Base-by-base conservation (phyloP, 441 rosid species). In the Breynia disticha region DNA sequence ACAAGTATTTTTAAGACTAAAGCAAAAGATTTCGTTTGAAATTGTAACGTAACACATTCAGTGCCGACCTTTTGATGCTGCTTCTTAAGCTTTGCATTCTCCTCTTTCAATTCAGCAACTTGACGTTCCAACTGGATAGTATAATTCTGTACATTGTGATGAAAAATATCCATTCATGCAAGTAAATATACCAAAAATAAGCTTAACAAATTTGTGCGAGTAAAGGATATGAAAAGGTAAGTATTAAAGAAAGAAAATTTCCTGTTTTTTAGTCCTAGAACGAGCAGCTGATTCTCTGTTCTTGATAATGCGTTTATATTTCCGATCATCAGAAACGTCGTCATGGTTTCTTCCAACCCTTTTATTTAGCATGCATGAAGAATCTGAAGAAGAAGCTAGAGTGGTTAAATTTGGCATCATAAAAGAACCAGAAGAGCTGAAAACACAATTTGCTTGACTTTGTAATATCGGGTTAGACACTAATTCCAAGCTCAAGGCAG, bases 51-150 rank as follows among this genome's bases (percentile, higher is more conserved):
- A 28, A 28, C 5, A 28, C 4, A 28, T 28, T n/a, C n/a, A n/a
- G n/a, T n/a, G n/a, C 35, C 8, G 35, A 28, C 35, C 35, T 41
- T 67, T 68, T 78, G 74, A 50, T 76, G 72, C 54, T 82, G 82
- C 61, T 69, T 74, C 54, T 35, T 66, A 42, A 87, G 90, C 54
- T 64, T 79, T 42, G 78, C 82, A 73, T 84, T 87, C 61, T 84
- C 96, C 60, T 72, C 72, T 21, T 53, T 48, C 49, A 84, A 75
- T 16, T 67, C 69, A 5, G 62, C 70, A 60, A 76, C 66, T 78
- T 87, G 79, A 16, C 60, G 75, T 60, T 87, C 88, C 61, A 87
- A 56, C 69, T 87, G 84, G 15, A 69, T 67, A 11, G 87, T 80
- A 55, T 84, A 87, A 52, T 93, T 90, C 96, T 87, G 79, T 62